phyloP scores from a whole-genome alignment of 2,329 filamentous ascomycete species.

The Sclerotinia minor region DNA sequence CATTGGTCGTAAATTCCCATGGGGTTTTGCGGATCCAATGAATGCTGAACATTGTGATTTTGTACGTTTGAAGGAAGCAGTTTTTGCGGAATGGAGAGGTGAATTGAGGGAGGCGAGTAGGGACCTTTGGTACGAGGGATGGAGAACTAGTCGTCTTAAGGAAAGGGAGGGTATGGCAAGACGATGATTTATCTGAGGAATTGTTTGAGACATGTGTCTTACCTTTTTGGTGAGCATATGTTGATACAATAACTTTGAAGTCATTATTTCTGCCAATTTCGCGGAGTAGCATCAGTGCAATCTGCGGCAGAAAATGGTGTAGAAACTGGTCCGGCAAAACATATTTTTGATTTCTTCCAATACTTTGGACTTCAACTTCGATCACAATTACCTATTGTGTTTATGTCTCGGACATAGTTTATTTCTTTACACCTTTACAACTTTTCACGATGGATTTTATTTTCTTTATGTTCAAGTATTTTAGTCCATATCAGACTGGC shows the following conservation, averaged over 20 bases:
- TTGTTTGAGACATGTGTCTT: conserved; percentile 17
- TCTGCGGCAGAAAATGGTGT: neutral
- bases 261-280: neutral
- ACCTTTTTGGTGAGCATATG: conserved; percentile 2
- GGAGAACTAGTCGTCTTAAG: conserved; percentile 71
- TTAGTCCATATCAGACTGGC: conserved; percentile 4
- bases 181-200: conserved; percentile 32
- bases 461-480: conserved; percentile 14
- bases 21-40: conserved; percentile 95
- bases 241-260: neutral
- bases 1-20: conserved; percentile 86
- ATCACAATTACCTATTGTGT: neutral
- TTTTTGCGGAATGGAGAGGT: conserved; percentile 90
- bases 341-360: conserved; percentile 2
- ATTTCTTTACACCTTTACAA: conserved; percentile 1
- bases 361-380: neutral
- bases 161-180: conserved; percentile 34
- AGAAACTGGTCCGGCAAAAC: conserved; percentile 1
- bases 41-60: conserved; percentile 94
- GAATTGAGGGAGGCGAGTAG: conserved; percentile 89
- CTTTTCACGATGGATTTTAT: neutral
- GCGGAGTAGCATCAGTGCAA: neutral
- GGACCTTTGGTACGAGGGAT: conserved; percentile 93
- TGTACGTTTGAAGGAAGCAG: conserved; percentile 80
- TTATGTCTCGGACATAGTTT: conserved; percentile 4